Conservation (phyloP, 2,329 filamentous ascomycete species). For the Trichothecium sympodiale region DNA sequence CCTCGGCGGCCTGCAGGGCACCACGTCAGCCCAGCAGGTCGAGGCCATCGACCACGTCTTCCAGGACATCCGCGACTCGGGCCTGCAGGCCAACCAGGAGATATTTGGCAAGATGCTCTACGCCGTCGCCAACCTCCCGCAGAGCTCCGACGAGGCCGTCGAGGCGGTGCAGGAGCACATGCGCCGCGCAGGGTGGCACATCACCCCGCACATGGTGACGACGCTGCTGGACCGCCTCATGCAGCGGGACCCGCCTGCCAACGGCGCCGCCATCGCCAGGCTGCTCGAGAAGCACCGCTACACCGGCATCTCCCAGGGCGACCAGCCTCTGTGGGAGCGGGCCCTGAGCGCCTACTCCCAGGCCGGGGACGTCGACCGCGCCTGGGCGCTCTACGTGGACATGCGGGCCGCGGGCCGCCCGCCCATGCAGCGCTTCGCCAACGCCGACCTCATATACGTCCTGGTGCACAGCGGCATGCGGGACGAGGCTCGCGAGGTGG, state of each 20-base stretch:
- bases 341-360: constrained; percentile 56
- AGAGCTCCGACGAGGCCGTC: constrained; percentile 36
- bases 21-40: constrained; percentile 36
- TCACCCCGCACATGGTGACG: constrained; percentile 60
- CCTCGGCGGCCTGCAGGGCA: constrained; percentile 27
- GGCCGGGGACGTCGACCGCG: constrained; percentile 35
- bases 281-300: constrained; percentile 49
- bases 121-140: constrained; percentile 21
- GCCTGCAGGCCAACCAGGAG: constrained; percentile 47
- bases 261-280: constrained; percentile 46
- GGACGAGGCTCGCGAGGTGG: constrained; percentile 20
- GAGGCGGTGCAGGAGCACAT: constrained; percentile 54
- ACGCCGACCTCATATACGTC: constrained; percentile 29
- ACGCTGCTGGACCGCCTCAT: constrained; percentile 62
- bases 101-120: constrained; percentile 64
- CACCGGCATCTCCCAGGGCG: constrained; percentile 22
- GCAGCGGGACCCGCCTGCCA: constrained; percentile 38
- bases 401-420: constrained; percentile 26
- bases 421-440: constrained; percentile 29
- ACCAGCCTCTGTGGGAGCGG: constrained; percentile 60
- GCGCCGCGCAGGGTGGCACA: constrained; percentile 34
- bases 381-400: constrained; percentile 36
- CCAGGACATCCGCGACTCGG: constrained; percentile 41
- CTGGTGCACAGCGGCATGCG: constrained; percentile 14
- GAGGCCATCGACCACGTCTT: constrained; percentile 43